Evolutionary conservation across 306 rosid species (phyloP), one percentile per base, ranked within the genome.

Genomic region (Dryas octopetala): DNA sequence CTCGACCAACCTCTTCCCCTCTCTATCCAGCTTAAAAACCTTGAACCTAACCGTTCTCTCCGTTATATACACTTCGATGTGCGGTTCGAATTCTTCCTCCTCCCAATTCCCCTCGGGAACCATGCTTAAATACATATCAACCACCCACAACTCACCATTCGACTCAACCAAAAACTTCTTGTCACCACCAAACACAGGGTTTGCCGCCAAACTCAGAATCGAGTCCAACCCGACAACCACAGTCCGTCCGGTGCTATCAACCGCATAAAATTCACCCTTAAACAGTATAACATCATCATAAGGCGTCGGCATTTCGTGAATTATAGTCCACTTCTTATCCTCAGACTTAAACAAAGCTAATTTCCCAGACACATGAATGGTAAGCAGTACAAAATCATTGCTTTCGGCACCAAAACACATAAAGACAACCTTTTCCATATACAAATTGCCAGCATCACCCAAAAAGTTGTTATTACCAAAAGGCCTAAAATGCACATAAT

Each of bases 121-220:
- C n/a, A 62, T 17, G n/a, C 77, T 73, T 66, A 90, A 74, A 70
- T 79, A 72, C 84, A 83, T 79, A 80, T 90, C 97, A 17, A 95
- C 97, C 85, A 91, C 28, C 88, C 87, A 78, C 45, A 95, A 26
- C 45, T 77, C 88, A 7, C 93, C 93, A 40, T 75, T 53, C 1
- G 85, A 90, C 68, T 87, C 97, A 23, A 91, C 89, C 82, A 95
- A 62, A 32, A 79, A 87, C 80, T 91, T 95, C 91, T 86, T 95
- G 67, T 95, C 97, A 10, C 97, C 98, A 4, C 98, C 97, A 64
- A 86, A 95, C 78, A 90, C 97, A 3, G 96, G 73, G 5, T 76
- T 89, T 0, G 91, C 96, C n/a, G 77, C 85, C 62, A 85, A 40
- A 15, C 19, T 78, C 13, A 89, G 47, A 10, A n/a, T 46, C 15